Conservation (phyloP, 1,139 yeast genomes). For the Yamadazyma pseudoaaseri region DNA sequence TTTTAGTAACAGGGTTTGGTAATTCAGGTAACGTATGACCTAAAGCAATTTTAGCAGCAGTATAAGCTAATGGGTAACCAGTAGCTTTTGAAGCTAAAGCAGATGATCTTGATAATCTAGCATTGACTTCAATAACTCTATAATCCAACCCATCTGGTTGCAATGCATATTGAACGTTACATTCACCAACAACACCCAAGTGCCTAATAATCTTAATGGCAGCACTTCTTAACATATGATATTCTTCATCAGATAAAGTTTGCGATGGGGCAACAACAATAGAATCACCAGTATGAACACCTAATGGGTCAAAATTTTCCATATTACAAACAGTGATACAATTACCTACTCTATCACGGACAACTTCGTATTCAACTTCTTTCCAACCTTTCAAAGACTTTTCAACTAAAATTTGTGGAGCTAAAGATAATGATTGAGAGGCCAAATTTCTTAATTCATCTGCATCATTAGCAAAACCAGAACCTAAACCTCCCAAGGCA, state of each 20-base stretch:
- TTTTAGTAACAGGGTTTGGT: constrained; percentile 94
- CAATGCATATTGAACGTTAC: constrained; percentile 96
- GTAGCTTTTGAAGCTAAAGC: constrained; percentile 98
- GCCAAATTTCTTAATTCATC: constrained; percentile 83
- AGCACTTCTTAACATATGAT: constrained; percentile 96
- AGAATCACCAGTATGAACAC: constrained; percentile 98
- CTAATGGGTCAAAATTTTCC: constrained; percentile 98
- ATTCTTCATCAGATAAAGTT: constrained; percentile 94
- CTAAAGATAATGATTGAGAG: constrained; percentile 81
- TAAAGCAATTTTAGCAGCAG: constrained; percentile 95
- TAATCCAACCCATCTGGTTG: constrained; percentile 95
- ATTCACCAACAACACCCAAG: constrained; percentile 98
- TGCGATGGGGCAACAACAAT: constrained; percentile 99
- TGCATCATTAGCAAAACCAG: constrained; percentile 89
- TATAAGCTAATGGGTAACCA: constrained; percentile 97
- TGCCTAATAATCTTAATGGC: constrained; percentile 97
- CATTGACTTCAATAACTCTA: constrained; percentile 96
- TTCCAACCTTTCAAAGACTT: constrained; percentile 98
- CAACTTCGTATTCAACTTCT: constrained; percentile 98
- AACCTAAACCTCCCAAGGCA: constrained; percentile 96
- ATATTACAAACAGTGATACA: constrained; percentile 98
- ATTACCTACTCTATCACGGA: constrained; percentile 92
- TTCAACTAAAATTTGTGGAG: constrained; percentile 96
- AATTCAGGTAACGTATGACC: constrained; percentile 94
- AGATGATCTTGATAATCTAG: constrained; percentile 94